These are phyloP conservation scores for Coemansia sp. DNA, from an alignment of 192 early-diverging fungal species.

Conservation along the genomic window DNA sequence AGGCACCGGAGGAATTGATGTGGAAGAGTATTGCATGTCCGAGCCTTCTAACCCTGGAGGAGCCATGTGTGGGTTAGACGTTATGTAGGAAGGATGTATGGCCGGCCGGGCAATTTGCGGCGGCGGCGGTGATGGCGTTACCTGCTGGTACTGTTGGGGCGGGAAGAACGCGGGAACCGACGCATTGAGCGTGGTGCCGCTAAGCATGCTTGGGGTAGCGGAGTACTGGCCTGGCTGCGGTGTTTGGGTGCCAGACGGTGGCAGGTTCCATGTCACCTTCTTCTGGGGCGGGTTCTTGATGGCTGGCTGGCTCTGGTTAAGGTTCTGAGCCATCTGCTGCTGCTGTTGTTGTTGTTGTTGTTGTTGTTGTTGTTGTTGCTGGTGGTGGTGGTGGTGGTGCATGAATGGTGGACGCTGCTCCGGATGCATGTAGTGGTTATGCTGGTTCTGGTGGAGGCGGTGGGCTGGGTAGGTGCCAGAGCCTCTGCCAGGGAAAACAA, in stretches of 20 bases:
- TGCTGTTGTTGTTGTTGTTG: background rate
- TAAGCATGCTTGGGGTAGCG: background rate
- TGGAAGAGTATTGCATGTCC: conserved; percentile 10
- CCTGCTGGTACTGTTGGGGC: background rate
- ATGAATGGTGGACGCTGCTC: conserved; percentile 1
- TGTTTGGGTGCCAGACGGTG: background rate
- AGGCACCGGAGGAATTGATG: conserved; percentile 5
- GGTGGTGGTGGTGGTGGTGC: too few species aligned
- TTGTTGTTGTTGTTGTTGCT: background rate
- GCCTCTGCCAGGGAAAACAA: conserved; percentile 29
- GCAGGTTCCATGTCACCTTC: background rate
- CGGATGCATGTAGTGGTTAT: conserved; percentile 7
- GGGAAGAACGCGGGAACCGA: background rate
- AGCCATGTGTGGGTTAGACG: background rate
- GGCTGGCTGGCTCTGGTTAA: background rate
- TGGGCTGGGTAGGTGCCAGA: background rate
- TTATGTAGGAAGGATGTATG: background rate
- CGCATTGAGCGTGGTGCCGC: background rate
- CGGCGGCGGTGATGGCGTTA: background rate
- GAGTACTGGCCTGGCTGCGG: background rate
- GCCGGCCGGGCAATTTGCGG: conserved; percentile 2
- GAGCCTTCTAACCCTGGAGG: conserved; percentile 19
- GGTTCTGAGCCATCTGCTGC: background rate
- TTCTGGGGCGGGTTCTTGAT: background rate
- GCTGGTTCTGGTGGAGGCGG: conserved; percentile 4